A percentile compares a stretch with the other conserved stretches of the same genome.
These are phyloP conservation scores for Colletotrichum graminicola DNA, from an alignment of 2,329 filamentous ascomycete species.

Conservation along the genomic window DNA sequence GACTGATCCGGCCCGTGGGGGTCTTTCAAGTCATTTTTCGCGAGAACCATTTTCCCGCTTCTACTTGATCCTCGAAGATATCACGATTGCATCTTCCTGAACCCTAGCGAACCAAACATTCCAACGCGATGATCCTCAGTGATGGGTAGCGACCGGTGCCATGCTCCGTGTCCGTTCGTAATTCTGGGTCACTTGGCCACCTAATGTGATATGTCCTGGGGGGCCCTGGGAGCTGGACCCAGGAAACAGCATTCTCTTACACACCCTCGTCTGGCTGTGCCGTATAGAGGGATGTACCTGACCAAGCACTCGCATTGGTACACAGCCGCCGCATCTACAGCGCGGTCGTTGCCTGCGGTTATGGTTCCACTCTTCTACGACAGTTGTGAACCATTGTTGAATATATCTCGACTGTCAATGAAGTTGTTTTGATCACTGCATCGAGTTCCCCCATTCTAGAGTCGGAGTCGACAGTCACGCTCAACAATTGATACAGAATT, in stretches of 20 bases:
- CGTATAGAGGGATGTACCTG: background rate
- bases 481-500: background rate
- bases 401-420: background rate
- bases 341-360: background rate
- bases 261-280: background rate
- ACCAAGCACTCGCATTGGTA: background rate
- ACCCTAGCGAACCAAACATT: background rate
- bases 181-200: background rate
- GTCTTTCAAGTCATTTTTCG: background rate
- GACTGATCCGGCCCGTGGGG: background rate
- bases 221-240: too few relatives aligned
- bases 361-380: background rate
- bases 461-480: fast-evolving
- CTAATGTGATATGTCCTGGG: background rate
- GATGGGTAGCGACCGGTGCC: background rate
- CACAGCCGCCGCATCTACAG: background rate
- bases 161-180: background rate
- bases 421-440: background rate
- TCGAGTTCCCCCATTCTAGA: too few relatives aligned
- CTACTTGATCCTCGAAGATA: background rate
- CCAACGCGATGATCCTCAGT: background rate
- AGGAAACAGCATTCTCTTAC: background rate
- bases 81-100: too few relatives aligned
- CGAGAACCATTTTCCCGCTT: background rate
- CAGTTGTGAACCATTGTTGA: background rate